A percentile compares a stretch with the other conserved stretches of the same genome.
phyloP scores from a whole-genome alignment of 352 stramenopile genomes.

The Globisporangium carolinianum region DNA sequence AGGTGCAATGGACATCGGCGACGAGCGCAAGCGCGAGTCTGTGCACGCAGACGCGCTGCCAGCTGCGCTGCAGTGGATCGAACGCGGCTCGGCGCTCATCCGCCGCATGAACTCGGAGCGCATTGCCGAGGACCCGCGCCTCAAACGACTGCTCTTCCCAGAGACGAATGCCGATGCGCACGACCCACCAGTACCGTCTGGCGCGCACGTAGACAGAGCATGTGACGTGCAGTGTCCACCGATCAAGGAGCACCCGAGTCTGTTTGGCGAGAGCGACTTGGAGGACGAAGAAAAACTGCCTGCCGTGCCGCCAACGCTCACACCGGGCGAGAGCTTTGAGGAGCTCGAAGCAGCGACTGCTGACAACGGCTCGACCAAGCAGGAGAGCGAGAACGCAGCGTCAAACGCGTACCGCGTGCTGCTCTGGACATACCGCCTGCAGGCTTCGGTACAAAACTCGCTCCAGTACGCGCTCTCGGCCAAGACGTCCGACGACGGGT shows the following conservation, averaged over 20 bases:
- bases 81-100: constrained; percentile 77
- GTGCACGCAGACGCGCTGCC: neutral
- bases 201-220: neutral
- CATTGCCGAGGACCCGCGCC: constrained; percentile 74
- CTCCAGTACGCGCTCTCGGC: constrained; percentile 72
- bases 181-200: constrained; percentile 9
- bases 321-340: constrained; percentile 54
- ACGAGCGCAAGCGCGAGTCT: neutral
- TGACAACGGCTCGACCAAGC: constrained; percentile 39
- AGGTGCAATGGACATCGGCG: neutral
- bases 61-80: constrained; percentile 50
- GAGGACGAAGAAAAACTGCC: constrained; percentile 27
- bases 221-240: neutral
- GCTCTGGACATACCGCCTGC: constrained; percentile 74
- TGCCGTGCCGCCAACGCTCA: constrained; percentile 17
- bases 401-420: constrained; percentile 66
- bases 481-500: constrained; percentile 76
- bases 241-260: constrained; percentile 13
- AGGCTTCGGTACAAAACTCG: constrained; percentile 64
- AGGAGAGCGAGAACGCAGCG: constrained; percentile 69
- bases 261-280: constrained; percentile 16
- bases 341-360: constrained; percentile 55
- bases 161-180: constrained; percentile 11
- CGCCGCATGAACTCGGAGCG: constrained; percentile 87
- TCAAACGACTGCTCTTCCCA: constrained; percentile 54